Evolutionary conservation across 2,329 filamentous ascomycete genomes (phyloP).

Genomic region (Alternaria arborescens): DNA sequence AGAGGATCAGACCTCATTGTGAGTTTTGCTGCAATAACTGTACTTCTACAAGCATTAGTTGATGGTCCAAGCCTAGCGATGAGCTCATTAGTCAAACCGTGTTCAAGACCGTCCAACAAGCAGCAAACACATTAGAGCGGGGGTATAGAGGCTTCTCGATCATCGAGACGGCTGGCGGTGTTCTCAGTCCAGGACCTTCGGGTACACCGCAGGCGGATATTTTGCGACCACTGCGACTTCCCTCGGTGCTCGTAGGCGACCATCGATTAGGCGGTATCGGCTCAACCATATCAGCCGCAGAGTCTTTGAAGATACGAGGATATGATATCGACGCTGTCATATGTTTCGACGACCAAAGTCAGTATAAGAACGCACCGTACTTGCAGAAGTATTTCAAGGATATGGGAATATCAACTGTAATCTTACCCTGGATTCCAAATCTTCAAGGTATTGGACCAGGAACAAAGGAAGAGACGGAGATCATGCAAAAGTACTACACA

Average conservation of each 20-base stretch:
- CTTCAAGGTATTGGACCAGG: conserved; percentile 38
- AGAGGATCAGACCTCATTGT: conserved; percentile 36
- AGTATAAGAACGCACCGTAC: conserved; percentile 74
- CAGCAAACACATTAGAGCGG: conserved; percentile 15
- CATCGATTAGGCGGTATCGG: conserved; percentile 80
- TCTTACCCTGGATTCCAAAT: conserved; percentile 67
- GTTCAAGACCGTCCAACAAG: conserved; percentile 24
- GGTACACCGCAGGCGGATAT: conserved; percentile 80
- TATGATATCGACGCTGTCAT: conserved; percentile 77
- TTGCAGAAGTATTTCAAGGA: conserved; percentile 72
- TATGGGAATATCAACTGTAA: conserved; percentile 63
- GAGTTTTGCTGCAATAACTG: conserved; percentile 8
- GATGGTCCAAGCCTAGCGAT: conserved; percentile 34
- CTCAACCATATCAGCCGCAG: conserved; percentile 79
- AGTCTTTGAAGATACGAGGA: conserved; percentile 78
- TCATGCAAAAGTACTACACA: conserved; percentile 72
- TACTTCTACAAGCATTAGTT: neutral
- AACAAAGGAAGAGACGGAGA: conserved; percentile 59
- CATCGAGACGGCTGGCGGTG: conserved; percentile 83
- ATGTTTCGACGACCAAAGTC: conserved; percentile 69
- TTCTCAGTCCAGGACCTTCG: conserved; percentile 80
- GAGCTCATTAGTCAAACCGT: conserved; percentile 27
- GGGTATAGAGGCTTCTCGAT: conserved; percentile 58
- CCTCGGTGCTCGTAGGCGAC: conserved; percentile 78
- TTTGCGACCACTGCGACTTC: conserved; percentile 76